Conservation (phyloP, 1,139 yeast genomes). For the Komagataea norvegica region DNA sequence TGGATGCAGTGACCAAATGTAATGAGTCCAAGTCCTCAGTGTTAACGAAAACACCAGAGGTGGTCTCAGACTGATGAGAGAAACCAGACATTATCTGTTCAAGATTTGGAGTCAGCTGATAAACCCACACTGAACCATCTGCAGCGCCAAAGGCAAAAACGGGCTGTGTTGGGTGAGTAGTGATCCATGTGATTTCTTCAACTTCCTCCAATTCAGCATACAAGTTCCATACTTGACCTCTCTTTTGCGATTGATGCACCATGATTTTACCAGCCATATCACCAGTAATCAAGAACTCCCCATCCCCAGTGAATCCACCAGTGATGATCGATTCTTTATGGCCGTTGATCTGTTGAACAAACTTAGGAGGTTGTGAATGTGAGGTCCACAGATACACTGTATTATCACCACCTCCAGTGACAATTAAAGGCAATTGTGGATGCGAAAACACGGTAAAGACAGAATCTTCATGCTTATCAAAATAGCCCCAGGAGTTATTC, state of each 20-base stretch:
- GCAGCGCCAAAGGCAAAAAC: slow-evolving; percentile 90
- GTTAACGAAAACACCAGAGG: slow-evolving; percentile 69
- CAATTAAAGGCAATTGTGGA: slow-evolving; percentile 75
- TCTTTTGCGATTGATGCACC: slow-evolving; percentile 64
- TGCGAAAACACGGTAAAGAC: slow-evolving; percentile 74
- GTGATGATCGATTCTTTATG: slow-evolving; percentile 86
- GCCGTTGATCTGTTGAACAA: slow-evolving; percentile 68
- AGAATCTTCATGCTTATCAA: slow-evolving; percentile 84
- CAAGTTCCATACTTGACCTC: slow-evolving; percentile 78
- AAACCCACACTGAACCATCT: slow-evolving; percentile 95
- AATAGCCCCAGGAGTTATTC: slow-evolving; percentile 84
- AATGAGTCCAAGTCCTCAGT: slow-evolving; percentile 58
- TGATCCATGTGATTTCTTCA: slow-evolving; percentile 77
- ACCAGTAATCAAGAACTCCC: slow-evolving; percentile 75
- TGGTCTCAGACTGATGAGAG: slow-evolving; percentile 74
- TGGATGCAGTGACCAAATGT: slow-evolving; percentile 72
- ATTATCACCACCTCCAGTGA: slow-evolving; percentile 91
- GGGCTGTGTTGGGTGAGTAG: slow-evolving; percentile 70
- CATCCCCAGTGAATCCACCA: slow-evolving; percentile 80
- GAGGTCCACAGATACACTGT: slow-evolving; percentile 89
- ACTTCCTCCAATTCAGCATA: slow-evolving; percentile 76
- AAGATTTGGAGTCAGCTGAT: slow-evolving; percentile 57
- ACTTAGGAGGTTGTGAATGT: slow-evolving; percentile 74
- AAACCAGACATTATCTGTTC: slow-evolving; percentile 77
- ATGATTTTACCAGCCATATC: slow-evolving; percentile 91